phyloP scores from a whole-genome alignment of 2,329 filamentous ascomycete species.

The Ophiostoma populinum region DNA sequence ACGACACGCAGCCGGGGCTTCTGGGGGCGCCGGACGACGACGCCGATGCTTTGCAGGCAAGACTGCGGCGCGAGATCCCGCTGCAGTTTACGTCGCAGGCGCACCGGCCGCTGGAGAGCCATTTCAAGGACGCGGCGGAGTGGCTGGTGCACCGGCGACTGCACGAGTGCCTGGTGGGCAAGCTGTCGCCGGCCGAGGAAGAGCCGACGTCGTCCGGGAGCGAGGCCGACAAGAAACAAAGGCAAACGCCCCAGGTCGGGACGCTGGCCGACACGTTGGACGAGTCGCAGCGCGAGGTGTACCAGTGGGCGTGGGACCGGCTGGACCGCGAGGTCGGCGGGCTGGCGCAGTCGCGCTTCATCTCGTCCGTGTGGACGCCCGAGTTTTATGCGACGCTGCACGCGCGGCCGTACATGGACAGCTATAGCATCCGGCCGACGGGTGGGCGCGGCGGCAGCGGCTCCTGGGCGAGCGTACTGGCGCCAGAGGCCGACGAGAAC shows the following conservation, averaged over 20 bases:
- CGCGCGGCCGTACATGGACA: constrained; percentile 44
- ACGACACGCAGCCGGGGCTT: constrained; percentile 22
- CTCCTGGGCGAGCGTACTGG: neutral
- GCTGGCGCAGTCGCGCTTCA: constrained; percentile 52
- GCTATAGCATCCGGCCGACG: constrained; percentile 24
- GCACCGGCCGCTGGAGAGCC: constrained; percentile 49
- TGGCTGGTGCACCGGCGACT: constrained; percentile 71
- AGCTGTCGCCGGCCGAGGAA: constrained; percentile 35
- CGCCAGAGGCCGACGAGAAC: constrained; percentile 15
- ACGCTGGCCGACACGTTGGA: constrained; percentile 31
- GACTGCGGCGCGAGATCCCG: constrained; percentile 33
- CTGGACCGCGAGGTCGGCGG: constrained; percentile 54
- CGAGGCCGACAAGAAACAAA: neutral
- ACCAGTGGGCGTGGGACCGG: constrained; percentile 50
- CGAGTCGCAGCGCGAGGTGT: constrained; percentile 39
- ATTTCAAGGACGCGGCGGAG: constrained; percentile 58
- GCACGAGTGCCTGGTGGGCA: no score
- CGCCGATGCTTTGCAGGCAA: constrained; percentile 32
- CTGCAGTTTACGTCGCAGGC: constrained; percentile 50
- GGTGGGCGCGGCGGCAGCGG: neutral
- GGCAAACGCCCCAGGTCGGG: neutral
- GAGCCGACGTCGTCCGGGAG: no score
- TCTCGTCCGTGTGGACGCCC: constrained; percentile 51
- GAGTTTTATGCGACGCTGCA: constrained; percentile 50
- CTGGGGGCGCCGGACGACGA: constrained; percentile 9